Evolutionary conservation across 441 rosid genomes (phyloP).

Genomic region (Adansonia madagascariensis): DNA sequence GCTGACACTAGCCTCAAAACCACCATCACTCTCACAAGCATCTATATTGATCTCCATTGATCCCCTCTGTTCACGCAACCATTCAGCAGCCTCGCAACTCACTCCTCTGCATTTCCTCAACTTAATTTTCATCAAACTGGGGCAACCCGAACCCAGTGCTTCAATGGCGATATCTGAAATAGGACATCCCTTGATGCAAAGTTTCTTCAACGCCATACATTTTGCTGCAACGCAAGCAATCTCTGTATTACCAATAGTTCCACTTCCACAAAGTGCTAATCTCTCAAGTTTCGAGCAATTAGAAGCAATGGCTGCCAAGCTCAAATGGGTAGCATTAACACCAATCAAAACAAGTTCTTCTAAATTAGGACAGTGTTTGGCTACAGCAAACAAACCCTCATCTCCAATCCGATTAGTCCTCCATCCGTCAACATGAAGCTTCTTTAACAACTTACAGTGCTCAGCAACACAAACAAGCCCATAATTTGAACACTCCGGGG

Average conservation of each 20-base stretch:
- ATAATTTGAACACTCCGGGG: slow-evolving; percentile 51
- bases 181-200: slow-evolving; percentile 62
- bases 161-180: slow-evolving; percentile 58
- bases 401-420: slow-evolving; percentile 64
- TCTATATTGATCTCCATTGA: slow-evolving; percentile 55
- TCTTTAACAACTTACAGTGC: slow-evolving; percentile 54
- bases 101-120: slow-evolving; percentile 63
- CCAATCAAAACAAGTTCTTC: slow-evolving; percentile 71
- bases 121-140: slow-evolving; percentile 59
- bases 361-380: slow-evolving; percentile 49
- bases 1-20: slow-evolving; percentile 31
- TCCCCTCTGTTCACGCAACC: slow-evolving; percentile 50
- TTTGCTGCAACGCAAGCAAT: slow-evolving; percentile 55
- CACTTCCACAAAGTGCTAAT: slow-evolving; percentile 62
- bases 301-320: slow-evolving; percentile 46
- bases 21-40: slow-evolving; percentile 42
- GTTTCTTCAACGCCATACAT: slow-evolving; percentile 57
- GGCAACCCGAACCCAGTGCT: slow-evolving; percentile 59
- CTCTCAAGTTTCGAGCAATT: slow-evolving; percentile 58
- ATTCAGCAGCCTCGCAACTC: slow-evolving; percentile 49
- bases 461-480: slow-evolving; percentile 52
- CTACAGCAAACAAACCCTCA: slow-evolving; percentile 54
- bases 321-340: slow-evolving; percentile 51
- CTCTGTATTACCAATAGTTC: slow-evolving; percentile 51
- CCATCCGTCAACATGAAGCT: slow-evolving; percentile 69